phyloP scores from a whole-genome alignment of 306 rosid species.

The Cucumis cinereus region DNA sequence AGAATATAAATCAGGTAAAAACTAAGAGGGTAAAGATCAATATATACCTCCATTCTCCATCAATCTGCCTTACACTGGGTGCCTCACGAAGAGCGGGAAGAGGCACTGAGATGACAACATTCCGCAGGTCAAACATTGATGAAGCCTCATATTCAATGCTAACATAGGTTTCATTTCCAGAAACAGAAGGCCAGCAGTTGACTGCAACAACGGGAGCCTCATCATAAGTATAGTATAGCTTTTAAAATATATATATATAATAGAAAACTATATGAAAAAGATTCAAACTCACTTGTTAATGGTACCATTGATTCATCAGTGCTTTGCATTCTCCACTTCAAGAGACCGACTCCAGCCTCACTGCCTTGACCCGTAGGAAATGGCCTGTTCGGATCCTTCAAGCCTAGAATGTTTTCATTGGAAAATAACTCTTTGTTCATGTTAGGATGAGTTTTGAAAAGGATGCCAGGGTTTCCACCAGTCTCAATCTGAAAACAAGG shows the following conservation, averaged over 20 bases:
- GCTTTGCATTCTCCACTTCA: slow-evolving; percentile 98
- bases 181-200: slow-evolving; percentile 97
- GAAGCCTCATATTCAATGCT: slow-evolving; percentile 95
- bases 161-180: slow-evolving; percentile 92
- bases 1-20: neutral
- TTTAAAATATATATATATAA: neutral
- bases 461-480: slow-evolving; percentile 65
- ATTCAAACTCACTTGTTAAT: slow-evolving; percentile 62
- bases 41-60: slow-evolving; percentile 91
- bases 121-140: slow-evolving; percentile 74
- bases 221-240: neutral
- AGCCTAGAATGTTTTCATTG: slow-evolving; percentile 60
- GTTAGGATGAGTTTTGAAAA: slow-evolving; percentile 96
- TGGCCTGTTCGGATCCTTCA: slow-evolving; percentile 87
- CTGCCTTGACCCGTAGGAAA: slow-evolving; percentile 84
- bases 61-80: slow-evolving; percentile 72
- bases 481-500: slow-evolving; percentile 58
- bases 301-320: slow-evolving; percentile 89
- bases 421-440: slow-evolving; percentile 92
- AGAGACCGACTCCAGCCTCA: slow-evolving; percentile 86
- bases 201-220: slow-evolving; percentile 36
- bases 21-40: neutral
- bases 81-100: slow-evolving; percentile 95
- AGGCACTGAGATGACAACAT: slow-evolving; percentile 79
- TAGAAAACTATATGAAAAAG: neutral